Conservation (phyloP, 148 eudicot species). For the Vaccinium macrocarpon region DNA sequence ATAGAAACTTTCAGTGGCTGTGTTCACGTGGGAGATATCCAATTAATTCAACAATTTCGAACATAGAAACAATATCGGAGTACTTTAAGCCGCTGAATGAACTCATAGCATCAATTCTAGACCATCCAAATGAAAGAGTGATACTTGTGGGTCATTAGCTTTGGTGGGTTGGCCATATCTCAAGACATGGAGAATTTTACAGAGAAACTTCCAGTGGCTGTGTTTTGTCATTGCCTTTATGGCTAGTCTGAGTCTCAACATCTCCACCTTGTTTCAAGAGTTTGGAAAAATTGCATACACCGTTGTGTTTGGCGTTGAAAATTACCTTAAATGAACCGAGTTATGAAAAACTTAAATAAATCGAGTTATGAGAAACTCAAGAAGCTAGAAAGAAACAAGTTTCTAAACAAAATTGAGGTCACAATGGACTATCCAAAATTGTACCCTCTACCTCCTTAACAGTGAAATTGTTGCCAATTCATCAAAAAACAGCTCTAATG, state of each 20-base stretch:
- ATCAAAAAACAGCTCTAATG: neutral
- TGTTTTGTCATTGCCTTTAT: constrained; percentile 19
- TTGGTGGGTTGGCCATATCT: constrained; percentile 9
- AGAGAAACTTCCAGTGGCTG: constrained; percentile 11
- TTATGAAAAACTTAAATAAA: no score
- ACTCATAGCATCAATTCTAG: constrained; percentile 9
- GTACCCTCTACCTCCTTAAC: neutral
- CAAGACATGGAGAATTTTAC: constrained; percentile 15
- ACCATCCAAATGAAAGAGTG: neutral
- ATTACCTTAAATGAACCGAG: neutral
- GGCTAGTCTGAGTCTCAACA: constrained; percentile 16
- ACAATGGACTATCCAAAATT: neutral
- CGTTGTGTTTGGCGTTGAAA: neutral
- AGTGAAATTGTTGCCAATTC: neutral
- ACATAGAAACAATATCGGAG: neutral
- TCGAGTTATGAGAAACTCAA: neutral
- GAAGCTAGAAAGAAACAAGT: neutral
- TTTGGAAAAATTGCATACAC: neutral
- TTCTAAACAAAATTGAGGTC: neutral
- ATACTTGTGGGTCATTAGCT: constrained; percentile 12
- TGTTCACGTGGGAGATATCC: constrained; percentile 1
- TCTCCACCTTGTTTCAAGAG: constrained; percentile 16
- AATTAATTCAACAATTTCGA: no score
- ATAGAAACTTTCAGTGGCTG: neutral
- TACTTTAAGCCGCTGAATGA: constrained; percentile 19